A percentile compares a stretch with the other conserved stretches of the same genome.
These are phyloP conservation scores for Rubia balearica DNA, from an alignment of 305 asterid species.

Conservation along the genomic window DNA sequence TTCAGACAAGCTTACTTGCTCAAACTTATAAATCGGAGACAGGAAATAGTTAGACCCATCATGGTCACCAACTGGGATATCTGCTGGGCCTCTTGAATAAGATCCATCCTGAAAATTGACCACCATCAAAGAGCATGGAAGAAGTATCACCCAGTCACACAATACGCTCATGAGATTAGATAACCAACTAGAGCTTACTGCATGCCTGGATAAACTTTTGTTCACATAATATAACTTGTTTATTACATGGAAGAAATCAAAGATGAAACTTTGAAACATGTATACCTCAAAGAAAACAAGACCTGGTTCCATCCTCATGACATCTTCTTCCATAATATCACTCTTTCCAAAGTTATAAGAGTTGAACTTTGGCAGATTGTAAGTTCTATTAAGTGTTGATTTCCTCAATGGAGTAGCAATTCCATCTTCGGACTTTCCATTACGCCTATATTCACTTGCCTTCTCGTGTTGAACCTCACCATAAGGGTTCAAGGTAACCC, in stretches of 20 bases:
- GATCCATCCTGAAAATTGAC: conserved; percentile 82
- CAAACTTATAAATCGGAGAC: conserved; percentile 87
- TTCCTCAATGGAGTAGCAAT: conserved; percentile 23
- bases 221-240: conserved; percentile 8
- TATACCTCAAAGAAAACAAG: conserved; percentile 94
- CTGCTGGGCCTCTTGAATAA: conserved; percentile 95
- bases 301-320: conserved; percentile 88
- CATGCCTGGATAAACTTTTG: not conserved
- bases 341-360: conserved; percentile 67
- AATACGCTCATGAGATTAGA: conserved; percentile 5
- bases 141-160: not conserved
- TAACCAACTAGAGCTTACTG: conserved; percentile 5
- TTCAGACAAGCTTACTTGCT: conserved; percentile 55
- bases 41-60: conserved; percentile 64
- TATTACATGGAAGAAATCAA: not conserved
- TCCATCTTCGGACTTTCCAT: conserved; percentile 20
- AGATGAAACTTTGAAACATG: conserved; percentile 9
- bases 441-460: conserved; percentile 27
- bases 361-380: conserved; percentile 59
- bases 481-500: conserved; percentile 78
- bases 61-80: conserved; percentile 62
- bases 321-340: conserved; percentile 95
- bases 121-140: not conserved
- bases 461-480: conserved; percentile 53
- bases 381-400: conserved; percentile 25